These are phyloP conservation scores for Fusarium gaditjirri DNA, from an alignment of 2,329 filamentous ascomycete genomes.

Conservation along the genomic window DNA sequence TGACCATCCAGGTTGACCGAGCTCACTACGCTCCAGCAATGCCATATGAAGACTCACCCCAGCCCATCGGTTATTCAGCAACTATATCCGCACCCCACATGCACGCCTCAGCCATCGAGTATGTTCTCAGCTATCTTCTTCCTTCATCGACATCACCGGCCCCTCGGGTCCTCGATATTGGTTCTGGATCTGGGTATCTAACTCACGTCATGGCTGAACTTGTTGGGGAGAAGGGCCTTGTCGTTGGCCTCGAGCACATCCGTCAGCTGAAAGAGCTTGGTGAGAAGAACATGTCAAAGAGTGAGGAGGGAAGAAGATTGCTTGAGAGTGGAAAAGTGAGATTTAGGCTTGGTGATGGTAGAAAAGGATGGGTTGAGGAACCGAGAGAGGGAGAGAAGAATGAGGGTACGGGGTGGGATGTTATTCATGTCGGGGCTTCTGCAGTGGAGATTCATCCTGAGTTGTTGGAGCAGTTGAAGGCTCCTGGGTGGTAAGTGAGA, in stretches of 20 bases:
- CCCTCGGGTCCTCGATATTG: slow-evolving; percentile 75
- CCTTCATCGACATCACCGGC: slow-evolving; percentile 50
- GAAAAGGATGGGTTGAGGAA: slow-evolving; percentile 68
- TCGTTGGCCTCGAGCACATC: slow-evolving; percentile 83
- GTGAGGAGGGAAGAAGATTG: slow-evolving; percentile 65
- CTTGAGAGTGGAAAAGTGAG: slow-evolving; percentile 72
- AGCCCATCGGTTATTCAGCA: slow-evolving; percentile 64
- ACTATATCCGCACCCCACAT: slow-evolving; percentile 72
- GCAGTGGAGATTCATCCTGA: slow-evolving; percentile 77
- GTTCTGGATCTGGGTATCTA: slow-evolving; percentile 82
- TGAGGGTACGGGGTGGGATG: slow-evolving; percentile 76
- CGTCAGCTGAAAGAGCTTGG: slow-evolving; percentile 69
- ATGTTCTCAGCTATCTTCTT: slow-evolving; percentile 58
- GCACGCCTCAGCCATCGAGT: slow-evolving; percentile 65
- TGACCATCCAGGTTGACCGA: slow-evolving; percentile 76
- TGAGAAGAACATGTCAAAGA: slow-evolving; percentile 73
- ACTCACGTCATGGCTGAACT: slow-evolving; percentile 89
- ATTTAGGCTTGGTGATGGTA: slow-evolving; percentile 81
- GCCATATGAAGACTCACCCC: slow-evolving; percentile 74
- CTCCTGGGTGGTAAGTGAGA: slow-evolving; percentile 71
- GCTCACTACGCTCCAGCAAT: slow-evolving; percentile 79
- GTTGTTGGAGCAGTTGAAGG: slow-evolving; percentile 79
- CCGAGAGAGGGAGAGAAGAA: slow-evolving; percentile 57
- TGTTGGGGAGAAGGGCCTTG: slow-evolving; percentile 62
- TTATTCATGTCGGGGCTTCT: slow-evolving; percentile 93